phyloP scores from a whole-genome alignment of 2,329 filamentous ascomycete genomes.

The Trichothecium sympodiale region DNA sequence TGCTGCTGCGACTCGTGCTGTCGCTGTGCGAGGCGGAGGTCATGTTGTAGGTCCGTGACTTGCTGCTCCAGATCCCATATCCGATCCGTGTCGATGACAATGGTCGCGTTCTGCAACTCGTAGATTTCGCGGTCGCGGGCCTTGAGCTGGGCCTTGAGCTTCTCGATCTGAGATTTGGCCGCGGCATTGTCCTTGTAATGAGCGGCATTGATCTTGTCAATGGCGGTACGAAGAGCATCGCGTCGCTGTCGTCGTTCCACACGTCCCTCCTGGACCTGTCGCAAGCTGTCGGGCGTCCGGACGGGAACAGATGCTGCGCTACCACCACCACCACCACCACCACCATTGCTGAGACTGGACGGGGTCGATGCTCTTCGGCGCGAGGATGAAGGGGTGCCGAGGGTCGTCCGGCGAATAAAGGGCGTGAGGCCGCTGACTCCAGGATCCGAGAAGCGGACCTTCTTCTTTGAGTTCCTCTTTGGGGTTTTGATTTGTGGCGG shows the following conservation, averaged over 20 bases:
- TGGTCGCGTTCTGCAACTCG: constrained; percentile 37
- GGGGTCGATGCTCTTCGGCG: constrained; percentile 37
- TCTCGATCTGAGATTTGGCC: constrained; percentile 34
- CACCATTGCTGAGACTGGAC: constrained; percentile 5
- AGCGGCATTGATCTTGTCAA: constrained; percentile 39
- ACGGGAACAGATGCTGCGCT: constrained; percentile 4
- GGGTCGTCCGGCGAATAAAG: constrained; percentile 40
- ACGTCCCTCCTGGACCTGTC: constrained; percentile 45
- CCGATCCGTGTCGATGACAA: constrained; percentile 34
- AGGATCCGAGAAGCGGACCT: constrained; percentile 49
- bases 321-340: too few species aligned
- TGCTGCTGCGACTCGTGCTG: constrained; percentile 3
- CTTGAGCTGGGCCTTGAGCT: constrained; percentile 36
- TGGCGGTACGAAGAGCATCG: constrained; percentile 46
- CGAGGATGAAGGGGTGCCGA: constrained; percentile 18
- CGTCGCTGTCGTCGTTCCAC: constrained; percentile 45
- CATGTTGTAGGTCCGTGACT: constrained; percentile 21
- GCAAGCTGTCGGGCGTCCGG: constrained; percentile 22
- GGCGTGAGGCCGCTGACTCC: constrained; percentile 48
- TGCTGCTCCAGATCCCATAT: constrained; percentile 30
- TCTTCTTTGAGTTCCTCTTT: constrained; percentile 2
- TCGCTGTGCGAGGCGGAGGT: constrained; percentile 14
- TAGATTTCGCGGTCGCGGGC: constrained; percentile 42
- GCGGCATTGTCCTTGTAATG: constrained; percentile 28
- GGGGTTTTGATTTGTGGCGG: constrained; percentile 10